These are phyloP conservation scores for Tagetes patula DNA, from an alignment of 129 eudicot genomes.

Conservation along the genomic window DNA sequence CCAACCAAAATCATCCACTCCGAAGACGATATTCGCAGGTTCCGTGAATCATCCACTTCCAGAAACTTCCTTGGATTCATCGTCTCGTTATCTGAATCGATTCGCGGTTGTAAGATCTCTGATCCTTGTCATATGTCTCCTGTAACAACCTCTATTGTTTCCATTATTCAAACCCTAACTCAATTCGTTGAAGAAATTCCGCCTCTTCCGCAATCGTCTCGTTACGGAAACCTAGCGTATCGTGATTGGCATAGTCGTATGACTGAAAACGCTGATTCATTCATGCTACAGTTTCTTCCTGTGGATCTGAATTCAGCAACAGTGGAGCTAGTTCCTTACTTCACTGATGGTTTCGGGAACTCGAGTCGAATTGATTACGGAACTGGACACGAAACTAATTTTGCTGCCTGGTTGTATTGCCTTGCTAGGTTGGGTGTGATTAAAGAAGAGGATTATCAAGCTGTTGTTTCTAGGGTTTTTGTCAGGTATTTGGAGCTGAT, in stretches of 20 bases:
- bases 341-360: slow-evolving; percentile 89
- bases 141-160: slow-evolving; percentile 28
- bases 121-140: slow-evolving; percentile 69
- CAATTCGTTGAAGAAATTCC: slow-evolving; percentile 69
- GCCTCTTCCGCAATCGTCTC: slow-evolving; percentile 53
- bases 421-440: slow-evolving; percentile 59
- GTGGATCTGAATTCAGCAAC: slow-evolving; percentile 42
- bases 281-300: slow-evolving; percentile 52
- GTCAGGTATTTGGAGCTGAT: slow-evolving; percentile 78
- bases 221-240: slow-evolving; percentile 77
- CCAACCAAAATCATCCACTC: slow-evolving; percentile 68
- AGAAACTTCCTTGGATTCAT: slow-evolving; percentile 71
- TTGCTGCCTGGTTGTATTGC: slow-evolving; percentile 92
- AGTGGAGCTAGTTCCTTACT: slow-evolving; percentile 73
- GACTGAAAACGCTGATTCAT: slow-evolving; percentile 47
- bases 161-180: slow-evolving; percentile 50
- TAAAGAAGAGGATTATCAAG: slow-evolving; percentile 76
- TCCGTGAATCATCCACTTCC: slow-evolving; percentile 55
- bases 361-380: slow-evolving; percentile 81
- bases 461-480: slow-evolving; percentile 75
- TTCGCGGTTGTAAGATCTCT: slow-evolving; percentile 60
- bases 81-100: slow-evolving; percentile 70
- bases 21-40: slow-evolving; percentile 54
- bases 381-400: slow-evolving; percentile 95
- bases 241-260: slow-evolving; percentile 77